A percentile compares a stretch with the other conserved stretches of the same genome.
Conservation (phyloP, 2,329 filamentous ascomycete genomes). For the Thelonectria discophora region DNA sequence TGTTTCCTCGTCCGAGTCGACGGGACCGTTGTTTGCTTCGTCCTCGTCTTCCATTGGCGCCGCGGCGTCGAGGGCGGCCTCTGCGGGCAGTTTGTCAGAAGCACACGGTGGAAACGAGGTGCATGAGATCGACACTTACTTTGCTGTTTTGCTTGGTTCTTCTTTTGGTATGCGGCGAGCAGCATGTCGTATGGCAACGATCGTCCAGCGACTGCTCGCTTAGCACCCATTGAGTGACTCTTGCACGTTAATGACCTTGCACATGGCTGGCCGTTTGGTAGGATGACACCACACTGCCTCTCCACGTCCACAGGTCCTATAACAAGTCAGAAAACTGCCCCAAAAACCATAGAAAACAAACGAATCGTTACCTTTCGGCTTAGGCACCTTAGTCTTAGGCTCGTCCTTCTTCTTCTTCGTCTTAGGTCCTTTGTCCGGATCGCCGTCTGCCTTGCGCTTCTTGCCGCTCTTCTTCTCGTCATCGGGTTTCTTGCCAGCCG, state of each 20-base stretch:
- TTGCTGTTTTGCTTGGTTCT: constrained; percentile 98
- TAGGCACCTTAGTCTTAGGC: constrained; percentile 81
- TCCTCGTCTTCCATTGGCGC: constrained; percentile 88
- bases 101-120: too few relatives aligned
- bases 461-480: constrained; percentile 75
- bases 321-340: constrained; percentile 26
- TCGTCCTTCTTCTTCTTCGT: constrained; percentile 97
- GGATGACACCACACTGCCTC: constrained; percentile 87
- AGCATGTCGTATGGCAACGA: constrained; percentile 94
- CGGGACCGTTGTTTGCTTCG: constrained; percentile 78
- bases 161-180: constrained; percentile 89
- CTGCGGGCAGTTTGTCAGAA: constrained; percentile 55
- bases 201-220: constrained; percentile 85
- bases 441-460: constrained; percentile 79
- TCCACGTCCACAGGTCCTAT: constrained; percentile 89
- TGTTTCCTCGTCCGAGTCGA: constrained; percentile 96
- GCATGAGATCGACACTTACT: constrained; percentile 64
- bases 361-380: constrained; percentile 73
- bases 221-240: constrained; percentile 93
- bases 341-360: too few relatives aligned
- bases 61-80: constrained; percentile 93
- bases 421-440: constrained; percentile 84
- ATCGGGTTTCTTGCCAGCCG: constrained; percentile 72
- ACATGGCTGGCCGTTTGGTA: constrained; percentile 87
- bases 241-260: constrained; percentile 92